Evolutionary conservation across 345 rosid genomes (phyloP), one percentile per base, ranked within the genome.

Genomic region (Pistacia atlantica): DNA sequence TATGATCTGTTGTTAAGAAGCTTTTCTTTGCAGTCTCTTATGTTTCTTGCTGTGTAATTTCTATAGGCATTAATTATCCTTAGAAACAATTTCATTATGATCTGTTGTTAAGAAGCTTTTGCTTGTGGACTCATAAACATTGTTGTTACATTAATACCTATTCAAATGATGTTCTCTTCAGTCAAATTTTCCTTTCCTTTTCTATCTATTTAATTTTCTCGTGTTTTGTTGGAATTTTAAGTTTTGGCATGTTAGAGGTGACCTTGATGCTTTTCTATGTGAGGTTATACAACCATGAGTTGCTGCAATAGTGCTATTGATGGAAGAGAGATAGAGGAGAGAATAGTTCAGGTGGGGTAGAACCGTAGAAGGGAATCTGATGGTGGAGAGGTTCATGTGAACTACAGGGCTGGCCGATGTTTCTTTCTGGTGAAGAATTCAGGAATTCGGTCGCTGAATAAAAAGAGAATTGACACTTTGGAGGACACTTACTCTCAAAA

Each of bases 21-120:
- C 11, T 60, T 60, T 61, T 61, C n/a, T n/a, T n/a, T n/a, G n/a
- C n/a, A n/a, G 52, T n/a, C 69, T 65, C 52, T 37, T 65, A 18
- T 42, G 33, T 61, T 61, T 64, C 51, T 42, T 65, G 54, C 11
- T 65, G 3, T n/a, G 1, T n/a, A 65, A 38, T 65, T 65, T 9
- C 1, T 18, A 42, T 54, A 42, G 69, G 69, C 25, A 42, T 38
- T 54, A 14, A 13, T 14, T 13, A 13, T 54, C 4, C 57, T 9
- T 42, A 13, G 25, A 25, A 61, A 11, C 38, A 28, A 25, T 61
- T 31, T 61, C 33, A 11, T 3, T 16, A 61, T 28, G 65, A 61
- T 25, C 37, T 60, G 4, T 25, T 25, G 14, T 60, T 9, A 60
- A 25, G 64, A 25, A 51, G 55, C 11, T 60, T 60, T 61, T 61